Evolutionary conservation across 345 rosid species (phyloP), one percentile per base, ranked within the genome.

Genomic region (Raphanus raphanistrum): DNA sequence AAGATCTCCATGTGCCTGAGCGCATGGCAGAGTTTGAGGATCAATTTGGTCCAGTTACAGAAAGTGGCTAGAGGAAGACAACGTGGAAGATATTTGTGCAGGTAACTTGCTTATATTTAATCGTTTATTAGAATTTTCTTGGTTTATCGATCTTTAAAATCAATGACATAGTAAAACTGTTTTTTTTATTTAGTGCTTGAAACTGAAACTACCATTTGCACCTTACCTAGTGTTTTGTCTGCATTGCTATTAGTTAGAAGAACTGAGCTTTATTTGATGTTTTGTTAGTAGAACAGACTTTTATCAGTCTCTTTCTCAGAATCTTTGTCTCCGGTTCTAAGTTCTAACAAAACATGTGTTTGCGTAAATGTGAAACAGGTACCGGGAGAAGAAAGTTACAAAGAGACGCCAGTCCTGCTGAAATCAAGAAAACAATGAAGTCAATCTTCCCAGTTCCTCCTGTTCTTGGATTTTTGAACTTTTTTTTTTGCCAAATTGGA

Each of bases 391-490:
- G 69, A 69, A 21, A 29, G 57, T 36, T 26, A 17, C n/a, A 62
- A 2, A 68, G 59, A 33, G 66, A 75, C 16, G 45, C 45, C 64
- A 65, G 64, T 70, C 25, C 32, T 50, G 32, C 54, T 62, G 52
- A 62, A 62, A 70, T 35, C 27, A 70, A 71, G 62, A 59, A n/a
- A 58, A 11, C 38, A n/a, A n/a, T n/a, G 60, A 36, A 65, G 29
- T 72, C 72, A 77, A 77, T 31, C n/a, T 62, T 70, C 55, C 65
- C 63, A 58, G 63, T 58, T 58, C 31, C 63, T 70, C 27, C 11
- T 17, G 33, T 70, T 76, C 12, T 27, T 76, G 69, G 55, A 63
- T 16, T 21, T 45, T 26, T 60, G 38, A 9, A 9, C n/a, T 58
- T 58, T 8, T 21, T 21, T 21, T 21, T 21, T 21, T 21, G 21